Percentiles rank a stretch among this genome's conserved stretches.
phyloP scores from a whole-genome alignment of 164 flowering plant species.

The Aristolochia fimbriata region DNA sequence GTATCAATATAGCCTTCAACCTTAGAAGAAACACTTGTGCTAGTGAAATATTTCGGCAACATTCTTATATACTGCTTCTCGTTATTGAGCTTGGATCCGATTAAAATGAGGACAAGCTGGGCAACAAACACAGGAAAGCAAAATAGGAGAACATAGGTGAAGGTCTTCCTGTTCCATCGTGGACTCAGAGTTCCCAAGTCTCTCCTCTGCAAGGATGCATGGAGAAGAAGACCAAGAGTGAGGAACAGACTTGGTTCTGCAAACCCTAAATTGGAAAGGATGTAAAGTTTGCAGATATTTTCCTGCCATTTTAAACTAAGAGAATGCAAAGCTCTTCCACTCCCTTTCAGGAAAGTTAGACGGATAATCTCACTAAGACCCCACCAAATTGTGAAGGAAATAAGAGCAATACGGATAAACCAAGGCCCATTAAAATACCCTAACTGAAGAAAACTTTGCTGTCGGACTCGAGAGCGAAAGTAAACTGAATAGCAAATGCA shows the following conservation, averaged over 20 bases:
- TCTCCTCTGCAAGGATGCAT: conserved; percentile 62
- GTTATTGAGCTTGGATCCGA: conserved; percentile 46
- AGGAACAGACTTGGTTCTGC: conserved; percentile 93
- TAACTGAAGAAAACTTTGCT: conserved; percentile 40
- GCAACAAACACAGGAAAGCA: conserved; percentile 66
- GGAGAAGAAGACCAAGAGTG: conserved; percentile 67
- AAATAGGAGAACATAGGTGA: conserved; percentile 46
- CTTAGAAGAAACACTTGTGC: conserved; percentile 14
- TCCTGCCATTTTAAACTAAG: conserved; percentile 66
- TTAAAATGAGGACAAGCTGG: conserved; percentile 54
- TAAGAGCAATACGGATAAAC: conserved; percentile 60
- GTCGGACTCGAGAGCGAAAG: conserved; percentile 54
- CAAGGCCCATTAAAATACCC: conserved; percentile 87
- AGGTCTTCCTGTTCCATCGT: conserved; percentile 71
- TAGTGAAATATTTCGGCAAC: conserved; percentile 58
- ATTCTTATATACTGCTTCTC: conserved; percentile 13
- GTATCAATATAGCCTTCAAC: conserved; percentile 11
- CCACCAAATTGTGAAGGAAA: conserved; percentile 76
- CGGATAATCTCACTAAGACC: conserved; percentile 71
- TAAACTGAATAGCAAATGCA: conserved; percentile 65
- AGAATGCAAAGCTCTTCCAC: conserved; percentile 36
- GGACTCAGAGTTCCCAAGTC: conserved; percentile 44
- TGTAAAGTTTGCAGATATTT: conserved; percentile 69
- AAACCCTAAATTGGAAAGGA: conserved; percentile 84
- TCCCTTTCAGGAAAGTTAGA: conserved; percentile 45